phyloP scores from a whole-genome alignment of 495 filamentous ascomycete genomes.

The Peziza echinospora region DNA sequence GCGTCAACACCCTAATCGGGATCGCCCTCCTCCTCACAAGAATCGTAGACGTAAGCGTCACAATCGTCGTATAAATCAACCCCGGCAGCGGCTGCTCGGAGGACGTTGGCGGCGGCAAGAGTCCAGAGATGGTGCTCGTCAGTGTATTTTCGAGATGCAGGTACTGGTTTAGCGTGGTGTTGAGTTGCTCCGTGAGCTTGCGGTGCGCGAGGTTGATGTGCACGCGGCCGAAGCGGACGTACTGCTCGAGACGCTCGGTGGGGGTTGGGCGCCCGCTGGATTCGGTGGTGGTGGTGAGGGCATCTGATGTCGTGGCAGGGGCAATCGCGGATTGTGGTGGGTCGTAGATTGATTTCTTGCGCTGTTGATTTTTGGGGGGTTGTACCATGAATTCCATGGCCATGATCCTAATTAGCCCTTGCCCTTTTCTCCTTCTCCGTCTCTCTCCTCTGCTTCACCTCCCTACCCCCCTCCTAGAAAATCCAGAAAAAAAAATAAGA shows the following conservation, averaged over 20 bases:
- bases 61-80: conserved; percentile 68
- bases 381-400: too few relatives aligned
- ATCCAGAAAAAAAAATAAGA: too few relatives aligned
- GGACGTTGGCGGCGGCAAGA: conserved; percentile 61
- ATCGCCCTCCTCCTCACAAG: conserved; percentile 66
- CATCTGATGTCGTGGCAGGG: conserved; percentile 10
- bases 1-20: conserved; percentile 48
- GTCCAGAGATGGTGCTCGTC: conserved; percentile 64
- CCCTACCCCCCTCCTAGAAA: too few relatives aligned
- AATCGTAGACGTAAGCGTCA: conserved; percentile 81
- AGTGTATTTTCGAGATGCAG: conserved; percentile 63
- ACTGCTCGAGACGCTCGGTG: conserved; percentile 70
- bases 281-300: conserved; percentile 13
- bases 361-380: too few relatives aligned
- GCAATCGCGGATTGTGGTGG: conserved; percentile 23
- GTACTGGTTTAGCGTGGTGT: conserved; percentile 46
- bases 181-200: conserved; percentile 53
- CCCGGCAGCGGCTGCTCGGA: conserved; percentile 73
- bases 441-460: too few relatives aligned
- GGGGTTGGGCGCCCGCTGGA: conserved; percentile 41
- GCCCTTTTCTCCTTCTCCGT: too few relatives aligned
- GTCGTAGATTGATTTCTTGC: conserved; percentile 77
- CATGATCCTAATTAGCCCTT: too few relatives aligned
- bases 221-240: conserved; percentile 60
- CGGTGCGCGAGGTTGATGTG: conserved; percentile 54